Evolutionary conservation across 768 basidiomycete species (phyloP), one percentile per base, ranked within the genome.

Genomic region (Leucocoprinus sp.): DNA sequence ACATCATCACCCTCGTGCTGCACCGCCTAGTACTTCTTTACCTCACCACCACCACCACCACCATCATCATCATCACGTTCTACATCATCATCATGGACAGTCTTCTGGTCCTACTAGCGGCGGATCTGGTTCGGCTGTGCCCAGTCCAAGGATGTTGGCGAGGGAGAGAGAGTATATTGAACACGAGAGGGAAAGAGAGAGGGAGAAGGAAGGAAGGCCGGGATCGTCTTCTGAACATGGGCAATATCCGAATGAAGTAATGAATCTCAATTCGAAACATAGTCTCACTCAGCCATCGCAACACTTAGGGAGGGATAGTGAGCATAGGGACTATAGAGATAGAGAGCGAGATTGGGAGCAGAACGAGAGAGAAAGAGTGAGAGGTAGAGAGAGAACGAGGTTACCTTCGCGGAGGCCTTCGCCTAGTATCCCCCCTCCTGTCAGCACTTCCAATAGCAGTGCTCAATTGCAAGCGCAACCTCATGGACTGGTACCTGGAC

Each of bases 41-140:
- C n/a, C n/a, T 65, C 64, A n/a, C 41, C 31, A 8, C 31, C 31
- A n/a, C 14, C 31, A 31, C 31, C 6, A 31, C 31, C 14, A 12
- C n/a, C 31, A 31, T 31, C 76, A 80, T 46, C 74, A 77, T 46
- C 74, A 77, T 46, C 77, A 78, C 50, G 66, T 69, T 48, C 55
- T 69, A 5, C 70, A 67, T 47, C 67, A 67, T 46, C 69, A 69
- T 29, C 67, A 64, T 42, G 53, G 42, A 28, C 64, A 53, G 37
- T 51, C 50, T 39, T 45, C 52, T 27, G 53, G 54, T 5, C 33
- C 43, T 37, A 8, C 31, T 33, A 41, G 11, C 49, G 46, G 11
- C 51, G 17, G 8, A 18, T 37, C 44, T 38, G 36, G 36, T 4
- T 45, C 44, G 3, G 44, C 19, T 6, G 54, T 58, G 43, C 55